Percentiles rank a stretch among this genome's conserved stretches.
Evolutionary conservation across 1,139 yeast species (phyloP).

Genomic region (Candida mesenterica): DNA sequence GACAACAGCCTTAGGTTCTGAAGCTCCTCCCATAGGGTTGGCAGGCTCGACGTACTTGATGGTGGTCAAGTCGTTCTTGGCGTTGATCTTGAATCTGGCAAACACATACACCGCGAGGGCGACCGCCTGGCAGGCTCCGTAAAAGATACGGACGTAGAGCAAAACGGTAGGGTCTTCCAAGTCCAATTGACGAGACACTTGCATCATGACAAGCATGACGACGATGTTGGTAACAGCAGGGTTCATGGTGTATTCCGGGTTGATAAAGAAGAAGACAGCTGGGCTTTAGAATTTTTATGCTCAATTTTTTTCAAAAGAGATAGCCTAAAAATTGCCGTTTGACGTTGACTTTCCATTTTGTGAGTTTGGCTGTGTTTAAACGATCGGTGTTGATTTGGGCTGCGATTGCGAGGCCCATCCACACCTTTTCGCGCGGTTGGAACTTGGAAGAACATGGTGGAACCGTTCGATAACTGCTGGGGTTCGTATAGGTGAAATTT

Average conservation of each 20-base stretch:
- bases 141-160: constrained; percentile 74
- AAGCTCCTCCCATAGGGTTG: constrained; percentile 72
- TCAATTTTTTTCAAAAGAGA: background rate
- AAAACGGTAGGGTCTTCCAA: constrained; percentile 81
- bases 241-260: constrained; percentile 46
- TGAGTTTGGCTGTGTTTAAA: too few species aligned
- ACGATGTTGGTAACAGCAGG: constrained; percentile 86
- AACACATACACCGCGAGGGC: constrained; percentile 67
- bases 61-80: constrained; percentile 88
- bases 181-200: constrained; percentile 84
- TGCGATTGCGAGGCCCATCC: too few species aligned
- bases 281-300: background rate
- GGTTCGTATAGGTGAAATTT: too few species aligned
- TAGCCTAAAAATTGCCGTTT: background rate
- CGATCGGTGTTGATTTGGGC: too few species aligned
- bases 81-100: constrained; percentile 58
- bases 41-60: constrained; percentile 89
- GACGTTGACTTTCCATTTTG: background rate
- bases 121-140: constrained; percentile 62
- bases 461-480: too few species aligned
- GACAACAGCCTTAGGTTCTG: constrained; percentile 71
- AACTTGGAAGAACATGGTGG: too few species aligned
- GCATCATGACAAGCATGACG: constrained; percentile 97
- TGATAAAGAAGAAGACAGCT: background rate
- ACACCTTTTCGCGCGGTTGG: too few species aligned